Base-by-base conservation (phyloP, 1,139 yeast genomes). In the Saccharomyces uvarum region DNA sequence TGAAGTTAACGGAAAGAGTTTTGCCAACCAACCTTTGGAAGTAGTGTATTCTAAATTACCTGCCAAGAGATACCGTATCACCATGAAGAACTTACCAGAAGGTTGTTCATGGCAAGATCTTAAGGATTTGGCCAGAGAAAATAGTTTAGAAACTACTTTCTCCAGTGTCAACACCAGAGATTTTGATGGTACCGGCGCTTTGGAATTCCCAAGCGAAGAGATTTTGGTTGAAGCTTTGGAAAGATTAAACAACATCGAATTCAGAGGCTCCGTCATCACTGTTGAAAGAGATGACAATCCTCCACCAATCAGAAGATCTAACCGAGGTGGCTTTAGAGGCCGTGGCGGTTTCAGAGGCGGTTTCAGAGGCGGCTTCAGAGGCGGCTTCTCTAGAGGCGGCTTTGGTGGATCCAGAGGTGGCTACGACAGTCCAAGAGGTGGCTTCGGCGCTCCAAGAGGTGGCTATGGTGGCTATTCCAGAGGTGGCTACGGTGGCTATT, bases 101-200 rank as follows among this genome's bases (percentile, higher is more conserved):
- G 84, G 84, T 59, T 79, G 88, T 55, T 84, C 89, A 53, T 86
- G 95, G 95, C 93, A 86, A 77, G 91, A 86, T 68, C 79, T 86
- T 68, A 86, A 86, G 73, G 95, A 86, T 73, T 82, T 83, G 66
- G 86, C 86, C 61, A 77, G 88, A 70, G 91, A 85, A 60, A 82
- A 82, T 64, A 81, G 79, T 61, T 72, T 78, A 63, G 80, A 82
- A 59, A 87, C 90, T 56, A 80, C 84, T 51, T 86, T 84, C 71
- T 87, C 88, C 63, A 83, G 84, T 72, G 88, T 86, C 56, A 80
- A 77, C 73, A 76, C 78, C 54, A 79, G 82, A 68, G 83, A 82
- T 65, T 83, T 83, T 64, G 87, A 84, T 67, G 84, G 85, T 66
- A 77, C 84, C 58, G 87, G 93, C 72, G 86, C 86, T 60, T 79